Base-by-base conservation (phyloP, 1,284 basidiomycete genomes). In the Gymnopus androsaceus region DNA sequence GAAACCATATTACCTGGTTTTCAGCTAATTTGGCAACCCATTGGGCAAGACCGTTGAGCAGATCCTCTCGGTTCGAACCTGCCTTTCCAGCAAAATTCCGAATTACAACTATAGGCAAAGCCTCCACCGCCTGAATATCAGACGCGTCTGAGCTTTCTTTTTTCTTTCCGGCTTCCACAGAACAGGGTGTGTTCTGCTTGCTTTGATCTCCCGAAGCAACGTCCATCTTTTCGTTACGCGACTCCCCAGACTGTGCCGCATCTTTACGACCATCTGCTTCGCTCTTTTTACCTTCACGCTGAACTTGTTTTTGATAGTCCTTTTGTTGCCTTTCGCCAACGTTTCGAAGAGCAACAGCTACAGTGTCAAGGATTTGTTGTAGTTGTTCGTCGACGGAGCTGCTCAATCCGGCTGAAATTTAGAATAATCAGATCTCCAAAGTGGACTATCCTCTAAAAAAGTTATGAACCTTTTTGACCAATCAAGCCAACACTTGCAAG, bases 401-500 rank as follows among this genome's bases (percentile, higher is more conserved):
- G 46, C 87, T 89, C 62, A 98, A 80, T 14, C 96, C 95, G 30
- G 92, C 95, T 92, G 49, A 8, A 33, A 25, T 51, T 31, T 41
- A 51, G 46, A 57, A n/a, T n/a, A n/a, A 25, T 59, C 53, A 59
- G 36, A 27, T 59, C n/a, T 42, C 30, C 37, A 28, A 3, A 25
- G 11, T 3, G 34, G 48, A 27, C 14, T 19, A 21, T 8, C 17
- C 41, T 42, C 15, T 30, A 17, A 8, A 42, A n/a, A n/a, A 34
- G 27, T 17, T 47, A 67, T 28, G 58, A n/a, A 89, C 90, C 83
- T 76, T 98, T 98, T 68, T 96, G 94, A 1, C 96, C 96, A 63
- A 98, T 98, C 21, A 99, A 68, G 6, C 95, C 95, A 34, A 95
- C 84, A 54, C 90, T 89, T 0, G 93, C 95, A n/a, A 99, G 79